Evolutionary conservation across 345 rosid genomes (phyloP).

Genomic region (Citrus sinensis): DVS_A1.0 CM039167.1:2938001-2938500

Average conservation of each 20-base stretch:
- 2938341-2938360: conserved; percentile 83
- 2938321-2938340: conserved; percentile 72
- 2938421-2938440: conserved; percentile 70
- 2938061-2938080: not conserved
- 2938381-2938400: conserved; percentile 94
- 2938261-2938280: conserved; percentile 92
- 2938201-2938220: not conserved
- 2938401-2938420: conserved; percentile 92
- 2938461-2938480: not conserved
- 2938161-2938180: not conserved
- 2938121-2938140: not conserved
- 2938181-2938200: not conserved
- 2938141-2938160: not conserved
- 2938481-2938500: too few relatives aligned
- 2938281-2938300: conserved; percentile 76
- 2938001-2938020: not conserved
- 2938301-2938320: conserved; percentile 74
- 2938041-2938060: not conserved
- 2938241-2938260: conserved; percentile 77
- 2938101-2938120: not conserved
- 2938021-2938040: not conserved
- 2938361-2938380: conserved; percentile 79
- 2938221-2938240: conserved; percentile 13
- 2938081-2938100: not conserved
- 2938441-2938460: conserved; percentile 3